Evolutionary conservation across 345 rosid species (phyloP), one percentile per base, ranked within the genome.

Genomic region (Citrus maxima): DNA sequence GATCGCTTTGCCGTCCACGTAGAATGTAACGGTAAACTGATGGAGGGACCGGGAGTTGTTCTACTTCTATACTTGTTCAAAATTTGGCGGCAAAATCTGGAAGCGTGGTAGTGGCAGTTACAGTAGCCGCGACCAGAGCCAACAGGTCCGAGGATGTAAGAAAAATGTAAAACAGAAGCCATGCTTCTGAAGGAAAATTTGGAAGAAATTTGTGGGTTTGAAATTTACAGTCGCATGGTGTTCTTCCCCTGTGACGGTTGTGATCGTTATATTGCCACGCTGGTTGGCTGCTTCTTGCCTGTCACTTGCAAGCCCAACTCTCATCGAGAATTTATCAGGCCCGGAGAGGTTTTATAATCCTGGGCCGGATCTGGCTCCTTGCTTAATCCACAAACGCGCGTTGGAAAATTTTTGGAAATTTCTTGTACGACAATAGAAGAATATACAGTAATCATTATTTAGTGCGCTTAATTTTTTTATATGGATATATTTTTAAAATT

Each of bases 241-340:
- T 3, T 12, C 14, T 42, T 13, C 51, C 16, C 32, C 38, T 1
- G 60, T 54, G 55, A 22, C 30, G 40, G 78, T 24, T 68, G 75
- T 81, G 91, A 79, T 86, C 79, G 76, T 24, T 75, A 77, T 46
- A 55, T 70, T 74, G 91, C 89, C 91, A 88, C 91, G 89, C 79
- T 67, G 76, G 42, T 56, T 67, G 76, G 42, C 58, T 34, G 78
- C 56, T 75, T 42, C 58, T 71, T 34, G 51, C 25, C 9, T 18
- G 14, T 7, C 25, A 4, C 25, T 10, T 70, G 37, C 67, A 56
- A 34, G 1, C 42, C 32, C 28, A 9, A 2, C 38, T 8, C 21
- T 18, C 10, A 2, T 63, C 40, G 6, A 1, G 14, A n/a, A 13
- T 10, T 19, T 25, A 5, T 27, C 19, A 25, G 22, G 56, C 72